Conservation (phyloP, 2,329 filamentous ascomycete genomes). For the Fusarium circinatum region DNA sequence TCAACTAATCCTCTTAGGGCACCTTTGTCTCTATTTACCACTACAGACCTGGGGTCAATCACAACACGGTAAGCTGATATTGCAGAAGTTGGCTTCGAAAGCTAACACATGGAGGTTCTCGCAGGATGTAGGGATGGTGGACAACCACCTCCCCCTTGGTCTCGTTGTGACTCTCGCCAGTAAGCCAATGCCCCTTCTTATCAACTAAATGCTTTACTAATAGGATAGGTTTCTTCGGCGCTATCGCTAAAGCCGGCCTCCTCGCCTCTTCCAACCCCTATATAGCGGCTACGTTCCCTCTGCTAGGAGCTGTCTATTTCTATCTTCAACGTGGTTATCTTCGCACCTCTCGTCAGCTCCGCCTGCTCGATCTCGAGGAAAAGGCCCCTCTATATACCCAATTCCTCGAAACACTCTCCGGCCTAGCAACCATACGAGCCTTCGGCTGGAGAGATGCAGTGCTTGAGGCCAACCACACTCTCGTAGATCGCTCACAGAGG, state of each 20-base stretch:
- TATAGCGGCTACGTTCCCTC: conserved; percentile 55
- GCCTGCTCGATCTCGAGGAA: conserved; percentile 55
- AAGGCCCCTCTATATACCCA: conserved; percentile 54
- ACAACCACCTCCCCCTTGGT: conserved; percentile 53
- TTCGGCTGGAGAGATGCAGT: conserved; percentile 59
- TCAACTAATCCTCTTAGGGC: conserved; percentile 44
- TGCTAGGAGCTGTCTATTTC: conserved; percentile 54
- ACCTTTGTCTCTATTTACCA: conserved; percentile 53
- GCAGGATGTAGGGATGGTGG: conserved; percentile 57
- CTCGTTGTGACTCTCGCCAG: conserved; percentile 49
- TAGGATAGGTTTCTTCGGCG: conserved; percentile 48
- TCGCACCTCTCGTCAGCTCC: conserved; percentile 55
- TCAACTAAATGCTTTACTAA: neutral
- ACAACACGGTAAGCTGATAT: conserved; percentile 51
- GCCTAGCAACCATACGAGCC: conserved; percentile 62
- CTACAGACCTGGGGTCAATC: conserved; percentile 53
- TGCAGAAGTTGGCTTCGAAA: neutral
- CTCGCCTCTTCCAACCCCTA: conserved; percentile 42
- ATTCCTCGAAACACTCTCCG: conserved; percentile 59
- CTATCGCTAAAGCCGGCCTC: conserved; percentile 41
- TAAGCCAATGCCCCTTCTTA: conserved; percentile 38
- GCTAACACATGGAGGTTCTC: conserved; percentile 49
- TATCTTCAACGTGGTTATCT: conserved; percentile 56
- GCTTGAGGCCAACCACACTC: conserved; percentile 55
- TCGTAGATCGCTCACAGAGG: conserved; percentile 64